These are phyloP conservation scores for Emericellopsis cladophorae DNA, from an alignment of 2,329 filamentous ascomycete species.

Conservation along the genomic window DNA sequence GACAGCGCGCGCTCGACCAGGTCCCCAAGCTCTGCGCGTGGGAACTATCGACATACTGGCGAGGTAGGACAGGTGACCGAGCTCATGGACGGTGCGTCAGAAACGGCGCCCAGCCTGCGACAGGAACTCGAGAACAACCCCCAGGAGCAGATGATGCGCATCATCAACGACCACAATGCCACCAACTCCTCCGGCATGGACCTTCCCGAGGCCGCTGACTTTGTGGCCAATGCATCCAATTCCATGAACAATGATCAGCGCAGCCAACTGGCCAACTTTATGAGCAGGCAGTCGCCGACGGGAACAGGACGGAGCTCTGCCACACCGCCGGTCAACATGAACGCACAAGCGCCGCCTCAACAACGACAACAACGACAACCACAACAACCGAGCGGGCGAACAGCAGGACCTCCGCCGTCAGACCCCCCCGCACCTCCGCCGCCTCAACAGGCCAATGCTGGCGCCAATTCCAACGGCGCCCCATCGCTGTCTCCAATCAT, in stretches of 20 bases:
- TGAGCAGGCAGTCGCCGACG: constrained; percentile 31
- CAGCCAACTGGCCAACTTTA: constrained; percentile 44
- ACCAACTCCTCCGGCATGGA: constrained; percentile 33
- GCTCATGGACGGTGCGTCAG: constrained; percentile 36
- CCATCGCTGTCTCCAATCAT: constrained; percentile 37
- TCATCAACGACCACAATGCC: constrained; percentile 53
- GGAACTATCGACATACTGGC: constrained; percentile 10
- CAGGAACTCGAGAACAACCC: constrained; percentile 45
- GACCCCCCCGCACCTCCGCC: constrained; percentile 4
- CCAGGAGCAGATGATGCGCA: constrained; percentile 50
- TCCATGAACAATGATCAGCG: constrained; percentile 44
- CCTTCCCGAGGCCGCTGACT: constrained; percentile 33
- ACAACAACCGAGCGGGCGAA: background rate
- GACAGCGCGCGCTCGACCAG: constrained; percentile 15
- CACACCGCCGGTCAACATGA: background rate
- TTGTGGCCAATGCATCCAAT: constrained; percentile 42
- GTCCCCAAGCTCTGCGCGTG: constrained; percentile 6
- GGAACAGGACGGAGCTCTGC: background rate
- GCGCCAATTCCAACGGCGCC: constrained; percentile 11
- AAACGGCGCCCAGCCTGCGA: constrained; percentile 37
- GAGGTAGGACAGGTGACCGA: constrained; percentile 47
- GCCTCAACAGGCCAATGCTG: background rate
- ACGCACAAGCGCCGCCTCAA: background rate
- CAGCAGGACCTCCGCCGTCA: background rate
- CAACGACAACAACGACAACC: background rate